A percentile compares a stretch with the other conserved stretches of the same genome.
Conservation (phyloP, 768 basidiomycete species). For the Tulasnella sp. region DNA sequence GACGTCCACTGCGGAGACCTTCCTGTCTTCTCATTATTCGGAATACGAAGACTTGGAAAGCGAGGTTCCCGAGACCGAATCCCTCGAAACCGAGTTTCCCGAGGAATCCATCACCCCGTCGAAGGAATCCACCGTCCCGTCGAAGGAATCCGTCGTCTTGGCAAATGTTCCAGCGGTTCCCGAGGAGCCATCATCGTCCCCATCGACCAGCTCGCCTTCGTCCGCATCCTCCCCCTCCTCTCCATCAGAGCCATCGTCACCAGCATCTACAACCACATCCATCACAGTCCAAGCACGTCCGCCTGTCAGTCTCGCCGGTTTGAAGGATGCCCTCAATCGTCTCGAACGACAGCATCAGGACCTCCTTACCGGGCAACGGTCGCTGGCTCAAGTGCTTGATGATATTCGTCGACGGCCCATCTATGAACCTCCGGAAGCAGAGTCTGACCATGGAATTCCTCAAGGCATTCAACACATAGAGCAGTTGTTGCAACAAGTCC, state of each 20-base stretch:
- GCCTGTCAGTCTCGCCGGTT: conserved; percentile 43
- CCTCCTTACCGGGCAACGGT: conserved; percentile 64
- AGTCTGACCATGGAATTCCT: conserved; percentile 44
- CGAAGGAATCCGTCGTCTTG: conserved; percentile 35
- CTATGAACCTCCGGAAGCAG: conserved; percentile 49
- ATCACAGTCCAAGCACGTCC: conserved; percentile 34
- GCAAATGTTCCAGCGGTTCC: not conserved
- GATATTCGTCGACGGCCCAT: conserved; percentile 58
- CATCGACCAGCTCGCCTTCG: conserved; percentile 42
- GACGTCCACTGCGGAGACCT: conserved; percentile 45
- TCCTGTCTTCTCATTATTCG: conserved; percentile 68
- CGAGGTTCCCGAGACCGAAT: not conserved
- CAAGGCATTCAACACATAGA: conserved; percentile 45
- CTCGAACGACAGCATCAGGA: conserved; percentile 63
- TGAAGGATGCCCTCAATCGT: conserved; percentile 59
- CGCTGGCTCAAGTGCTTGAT: conserved; percentile 64
- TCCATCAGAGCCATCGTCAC: conserved; percentile 48
- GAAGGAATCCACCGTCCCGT: not conserved
- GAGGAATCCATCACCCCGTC: not conserved
- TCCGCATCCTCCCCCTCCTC: conserved; percentile 44
- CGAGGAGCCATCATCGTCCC: conserved; percentile 41
- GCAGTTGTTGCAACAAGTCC: conserved; percentile 39
- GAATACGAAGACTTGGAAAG: conserved; percentile 58
- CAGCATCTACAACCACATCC: conserved; percentile 46
- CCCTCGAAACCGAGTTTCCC: not conserved